Evolutionary conservation across 2,329 filamentous ascomycete genomes (phyloP).

Genomic region (Aspergillus udagawae): DNA sequence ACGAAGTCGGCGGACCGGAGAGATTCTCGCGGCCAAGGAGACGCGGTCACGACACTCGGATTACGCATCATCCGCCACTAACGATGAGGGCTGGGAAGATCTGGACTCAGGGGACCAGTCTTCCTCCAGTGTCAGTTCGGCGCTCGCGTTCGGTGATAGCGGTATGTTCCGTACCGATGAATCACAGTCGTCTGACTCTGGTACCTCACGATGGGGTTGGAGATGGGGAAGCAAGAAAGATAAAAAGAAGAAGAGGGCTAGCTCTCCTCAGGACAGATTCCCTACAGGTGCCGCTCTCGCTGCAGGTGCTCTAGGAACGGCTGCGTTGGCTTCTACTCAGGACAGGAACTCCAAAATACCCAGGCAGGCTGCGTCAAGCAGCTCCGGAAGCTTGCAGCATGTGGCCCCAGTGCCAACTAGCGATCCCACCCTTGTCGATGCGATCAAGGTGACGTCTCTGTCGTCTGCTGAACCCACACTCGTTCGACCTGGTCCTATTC

Average conservation of each 20-base stretch:
- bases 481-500: conserved; percentile 56
- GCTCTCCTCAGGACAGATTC: conserved; percentile 17
- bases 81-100: conserved; percentile 57
- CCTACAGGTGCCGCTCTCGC: conserved; percentile 34
- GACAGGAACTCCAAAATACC: conserved; percentile 21
- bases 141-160: conserved; percentile 58
- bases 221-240: conserved; percentile 51
- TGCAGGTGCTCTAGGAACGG: conserved; percentile 40
- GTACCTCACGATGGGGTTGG: conserved; percentile 57
- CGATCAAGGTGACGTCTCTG: conserved; percentile 31
- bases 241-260: conserved; percentile 31
- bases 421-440: conserved; percentile 62
- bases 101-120: conserved; percentile 53
- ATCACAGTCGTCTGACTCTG: conserved; percentile 53
- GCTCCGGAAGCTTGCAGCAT: conserved; percentile 48
- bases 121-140: conserved; percentile 53
- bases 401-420: conserved; percentile 65
- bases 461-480: conserved; percentile 24
- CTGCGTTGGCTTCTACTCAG: conserved; percentile 38
- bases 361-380: conserved; percentile 33
- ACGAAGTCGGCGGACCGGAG: conserved; percentile 32
- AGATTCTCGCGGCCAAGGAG: conserved; percentile 30
- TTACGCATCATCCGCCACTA: conserved; percentile 24
- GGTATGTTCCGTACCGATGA: conserved; percentile 46
- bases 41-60: conserved; percentile 23